phyloP scores from a whole-genome alignment of 768 basidiomycete genomes.

The Pisolithus tinctorius region DNA sequence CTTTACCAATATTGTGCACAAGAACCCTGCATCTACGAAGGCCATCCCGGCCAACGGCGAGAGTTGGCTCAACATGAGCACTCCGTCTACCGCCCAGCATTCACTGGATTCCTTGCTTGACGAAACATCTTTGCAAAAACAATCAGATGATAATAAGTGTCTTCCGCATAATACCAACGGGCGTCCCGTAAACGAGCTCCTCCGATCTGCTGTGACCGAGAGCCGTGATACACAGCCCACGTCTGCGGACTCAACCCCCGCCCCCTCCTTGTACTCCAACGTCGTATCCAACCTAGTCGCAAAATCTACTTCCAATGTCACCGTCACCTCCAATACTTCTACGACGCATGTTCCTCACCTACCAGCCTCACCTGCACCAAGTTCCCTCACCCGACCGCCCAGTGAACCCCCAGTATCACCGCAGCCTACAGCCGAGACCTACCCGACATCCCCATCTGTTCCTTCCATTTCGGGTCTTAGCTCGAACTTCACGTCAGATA shows the following conservation, averaged over 20 bases:
- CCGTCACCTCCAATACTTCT: constrained; percentile 5
- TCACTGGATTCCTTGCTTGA: constrained; percentile 6
- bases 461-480: constrained; percentile 13
- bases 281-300: constrained; percentile 16
- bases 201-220: constrained; percentile 4
- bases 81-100: constrained; percentile 16
- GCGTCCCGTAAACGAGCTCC: neutral
- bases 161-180: neutral
- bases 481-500: constrained; percentile 21
- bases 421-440: constrained; percentile 10
- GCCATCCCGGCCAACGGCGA: constrained; percentile 19
- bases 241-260: constrained; percentile 7
- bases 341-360: constrained; percentile 5
- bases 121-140: constrained; percentile 22
- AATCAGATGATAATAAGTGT: constrained; percentile 14
- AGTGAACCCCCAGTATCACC: constrained; percentile 9
- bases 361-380: constrained; percentile 3
- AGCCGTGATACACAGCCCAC: neutral
- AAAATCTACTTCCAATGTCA: constrained; percentile 5
- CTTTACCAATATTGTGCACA: constrained; percentile 6
- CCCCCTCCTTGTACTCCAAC: constrained; percentile 21
- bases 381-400: constrained; percentile 4
- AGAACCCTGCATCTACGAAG: constrained; percentile 13
- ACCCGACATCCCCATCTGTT: constrained; percentile 8
- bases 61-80: constrained; percentile 27